Evolutionary conservation across 1,284 basidiomycete species (phyloP).

Genomic region (Rhodotorula glutinis): DNA sequence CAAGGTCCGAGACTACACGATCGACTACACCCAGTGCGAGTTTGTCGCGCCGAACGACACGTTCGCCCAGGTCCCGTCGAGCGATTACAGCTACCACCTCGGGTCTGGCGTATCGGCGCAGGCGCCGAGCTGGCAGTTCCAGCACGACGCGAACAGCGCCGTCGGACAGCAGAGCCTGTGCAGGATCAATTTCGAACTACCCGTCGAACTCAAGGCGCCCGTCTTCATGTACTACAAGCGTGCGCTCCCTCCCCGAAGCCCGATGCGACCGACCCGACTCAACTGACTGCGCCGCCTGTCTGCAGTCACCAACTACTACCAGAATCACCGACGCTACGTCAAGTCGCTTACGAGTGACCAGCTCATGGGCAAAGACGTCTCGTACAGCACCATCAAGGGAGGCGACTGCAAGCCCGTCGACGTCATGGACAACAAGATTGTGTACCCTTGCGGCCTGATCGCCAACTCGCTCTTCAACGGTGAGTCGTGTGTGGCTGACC

Average conservation of each 20-base stretch:
- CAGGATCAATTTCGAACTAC: conserved; percentile 74
- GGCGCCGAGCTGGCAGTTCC: conserved; percentile 41
- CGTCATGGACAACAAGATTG: conserved; percentile 55
- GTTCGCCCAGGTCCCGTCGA: conserved; percentile 61
- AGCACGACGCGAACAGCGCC: conserved; percentile 14
- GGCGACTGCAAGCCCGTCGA: conserved; percentile 90
- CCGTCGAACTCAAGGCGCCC: conserved; percentile 67
- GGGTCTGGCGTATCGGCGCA: conserved; percentile 4
- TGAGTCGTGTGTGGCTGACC: conserved; percentile 43
- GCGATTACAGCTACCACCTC: conserved; percentile 65
- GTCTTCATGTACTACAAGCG: conserved; percentile 97
- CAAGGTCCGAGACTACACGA: conserved; percentile 83
- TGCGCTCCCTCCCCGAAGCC: conserved; percentile 53
- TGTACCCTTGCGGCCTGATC: conserved; percentile 95
- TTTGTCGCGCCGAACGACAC: conserved; percentile 56
- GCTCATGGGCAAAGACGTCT: conserved; percentile 70
- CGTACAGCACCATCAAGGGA: conserved; percentile 57
- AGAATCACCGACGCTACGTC: conserved; percentile 97
- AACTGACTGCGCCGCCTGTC: background rate
- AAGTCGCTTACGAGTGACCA: conserved; percentile 85
- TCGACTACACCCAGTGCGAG: conserved; percentile 95
- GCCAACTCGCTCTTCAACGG: conserved; percentile 99
- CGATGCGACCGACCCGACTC: background rate
- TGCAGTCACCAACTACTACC: conserved; percentile 61
- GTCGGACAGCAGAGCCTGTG: conserved; percentile 52